Conservation (phyloP, 495 filamentous ascomycete species). For the Aspergillus incahuasiensis region DNA sequence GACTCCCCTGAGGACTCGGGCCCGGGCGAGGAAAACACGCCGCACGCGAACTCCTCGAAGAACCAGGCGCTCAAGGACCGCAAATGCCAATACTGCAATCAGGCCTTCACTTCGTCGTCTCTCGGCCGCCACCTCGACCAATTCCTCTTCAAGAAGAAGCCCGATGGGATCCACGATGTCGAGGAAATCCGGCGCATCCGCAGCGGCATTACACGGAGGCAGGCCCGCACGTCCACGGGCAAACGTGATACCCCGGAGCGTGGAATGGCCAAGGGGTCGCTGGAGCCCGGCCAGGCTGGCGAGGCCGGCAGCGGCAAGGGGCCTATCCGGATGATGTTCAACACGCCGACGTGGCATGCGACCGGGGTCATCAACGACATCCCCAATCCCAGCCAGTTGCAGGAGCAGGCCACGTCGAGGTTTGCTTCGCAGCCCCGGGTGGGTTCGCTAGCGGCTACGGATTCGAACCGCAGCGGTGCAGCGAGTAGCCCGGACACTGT, state of each 20-base stretch:
- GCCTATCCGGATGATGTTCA: constrained; percentile 49
- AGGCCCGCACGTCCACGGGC: constrained; percentile 58
- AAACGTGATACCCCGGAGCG: constrained; percentile 50
- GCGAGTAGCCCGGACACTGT: constrained; percentile 65
- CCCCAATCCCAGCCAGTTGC: constrained; percentile 39
- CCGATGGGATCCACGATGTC: constrained; percentile 83
- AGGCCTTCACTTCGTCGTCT: constrained; percentile 85
- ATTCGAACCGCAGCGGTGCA: constrained; percentile 52
- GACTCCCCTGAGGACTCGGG: constrained; percentile 49
- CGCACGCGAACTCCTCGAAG: constrained; percentile 29
- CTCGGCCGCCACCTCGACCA: constrained; percentile 89
- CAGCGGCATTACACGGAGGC: constrained; percentile 75
- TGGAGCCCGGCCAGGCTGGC: constrained; percentile 20
- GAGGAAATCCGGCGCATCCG: constrained; percentile 79
- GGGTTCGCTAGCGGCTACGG: constrained; percentile 49
- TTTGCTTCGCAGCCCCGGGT: constrained; percentile 38
- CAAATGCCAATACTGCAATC: constrained; percentile 77
- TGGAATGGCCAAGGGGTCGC: constrained; percentile 25
- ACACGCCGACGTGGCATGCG: constrained; percentile 67
- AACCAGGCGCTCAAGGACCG: constrained; percentile 64
- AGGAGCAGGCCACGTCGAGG: constrained; percentile 33
- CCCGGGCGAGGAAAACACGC: constrained; percentile 33
- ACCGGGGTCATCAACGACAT: constrained; percentile 81
- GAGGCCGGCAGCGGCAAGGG: constrained; percentile 29
- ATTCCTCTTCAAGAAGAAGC: constrained; percentile 83